Evolutionary conservation across 1,139 yeast genomes (phyloP).

Genomic region (Arxiozyma slooffiae): DNA sequence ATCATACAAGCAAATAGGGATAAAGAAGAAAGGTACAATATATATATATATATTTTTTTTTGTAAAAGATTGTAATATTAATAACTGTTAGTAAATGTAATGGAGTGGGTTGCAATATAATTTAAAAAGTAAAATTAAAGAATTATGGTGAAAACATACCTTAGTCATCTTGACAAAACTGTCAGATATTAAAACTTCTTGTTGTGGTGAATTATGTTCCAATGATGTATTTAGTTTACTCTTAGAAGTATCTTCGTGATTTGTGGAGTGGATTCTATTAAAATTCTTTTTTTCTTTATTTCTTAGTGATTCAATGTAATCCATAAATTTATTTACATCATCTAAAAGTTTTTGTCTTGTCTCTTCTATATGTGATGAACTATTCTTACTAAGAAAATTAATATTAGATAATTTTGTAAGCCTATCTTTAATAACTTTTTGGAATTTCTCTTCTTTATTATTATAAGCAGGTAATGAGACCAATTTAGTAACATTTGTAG

Average conservation of each 20-base stretch:
- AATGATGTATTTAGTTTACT: not conserved
- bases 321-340: constrained; percentile 1
- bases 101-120: not conserved
- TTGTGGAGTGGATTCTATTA: not conserved
- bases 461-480: not conserved
- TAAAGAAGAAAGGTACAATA: too few relatives aligned
- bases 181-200: constrained; percentile 5
- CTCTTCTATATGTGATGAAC: not conserved
- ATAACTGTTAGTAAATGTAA: not conserved
- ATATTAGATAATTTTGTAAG: not conserved
- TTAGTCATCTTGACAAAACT: constrained; percentile 11
- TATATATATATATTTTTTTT: too few relatives aligned
- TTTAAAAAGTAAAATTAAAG: too few relatives aligned
- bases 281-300: not conserved
- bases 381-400: not conserved
- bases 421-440: not conserved
- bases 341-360: not conserved
- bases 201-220: not conserved
- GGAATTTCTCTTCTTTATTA: not conserved
- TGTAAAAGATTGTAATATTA: not conserved
- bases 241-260: not conserved
- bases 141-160: constrained; percentile 6
- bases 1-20: too few relatives aligned
- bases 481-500: not conserved
- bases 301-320: not conserved